These are phyloP conservation scores for Microascus cirrosus DNA, from an alignment of 2,329 filamentous ascomycete species.

Conservation along the genomic window DNA sequence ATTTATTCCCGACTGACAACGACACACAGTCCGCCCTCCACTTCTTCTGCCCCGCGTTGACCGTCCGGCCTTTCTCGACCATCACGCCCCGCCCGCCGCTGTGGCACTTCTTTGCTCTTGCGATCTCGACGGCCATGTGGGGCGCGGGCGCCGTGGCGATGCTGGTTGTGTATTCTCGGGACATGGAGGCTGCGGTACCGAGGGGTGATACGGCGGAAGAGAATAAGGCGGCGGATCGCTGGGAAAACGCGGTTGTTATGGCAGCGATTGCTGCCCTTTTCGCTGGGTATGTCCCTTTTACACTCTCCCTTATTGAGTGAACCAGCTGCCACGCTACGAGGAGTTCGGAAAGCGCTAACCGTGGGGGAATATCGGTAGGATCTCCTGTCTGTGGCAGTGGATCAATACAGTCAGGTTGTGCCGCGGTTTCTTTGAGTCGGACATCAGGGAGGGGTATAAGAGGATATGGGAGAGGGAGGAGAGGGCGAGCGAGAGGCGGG, in stretches of 20 bases:
- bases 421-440: neutral
- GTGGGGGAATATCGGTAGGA: neutral
- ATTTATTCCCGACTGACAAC: neutral
- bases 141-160: neutral
- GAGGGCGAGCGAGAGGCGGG: neutral
- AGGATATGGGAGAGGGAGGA: neutral
- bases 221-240: neutral
- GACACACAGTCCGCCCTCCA: neutral
- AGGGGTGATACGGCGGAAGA: neutral
- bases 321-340: neutral
- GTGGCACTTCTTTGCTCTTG: neutral
- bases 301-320: neutral
- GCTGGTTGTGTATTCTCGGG: neutral
- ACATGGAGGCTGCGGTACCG: neutral
- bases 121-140: neutral
- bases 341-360: neutral
- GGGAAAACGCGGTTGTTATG: neutral
- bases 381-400: neutral
- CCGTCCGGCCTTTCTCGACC: neutral
- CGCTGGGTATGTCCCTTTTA: neutral
- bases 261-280: neutral
- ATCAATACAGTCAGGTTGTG: neutral
- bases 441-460: neutral
- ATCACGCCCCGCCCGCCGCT: neutral
- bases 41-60: neutral